These are phyloP conservation scores for Geotrichum siamense DNA, from an alignment of 1,139 yeast species.

Conservation along the genomic window DNA sequence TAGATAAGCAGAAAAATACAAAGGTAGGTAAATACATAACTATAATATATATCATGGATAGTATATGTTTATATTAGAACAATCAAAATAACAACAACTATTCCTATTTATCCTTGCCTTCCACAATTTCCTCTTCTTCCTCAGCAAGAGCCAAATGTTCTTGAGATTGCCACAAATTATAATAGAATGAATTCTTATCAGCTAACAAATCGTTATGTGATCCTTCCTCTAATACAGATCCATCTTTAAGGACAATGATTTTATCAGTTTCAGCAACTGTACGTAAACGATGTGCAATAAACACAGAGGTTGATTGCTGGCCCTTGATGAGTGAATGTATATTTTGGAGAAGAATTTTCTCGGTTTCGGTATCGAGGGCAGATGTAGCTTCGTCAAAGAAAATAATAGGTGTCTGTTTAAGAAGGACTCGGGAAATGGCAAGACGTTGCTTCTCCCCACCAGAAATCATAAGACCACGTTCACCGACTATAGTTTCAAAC, in stretches of 20 bases:
- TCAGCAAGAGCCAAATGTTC: slow-evolving; percentile 41
- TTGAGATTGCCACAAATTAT: slow-evolving; percentile 85
- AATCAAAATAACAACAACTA: too few relatives aligned
- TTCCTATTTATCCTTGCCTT: too few relatives aligned
- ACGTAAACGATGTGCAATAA: slow-evolving; percentile 88
- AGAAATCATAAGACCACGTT: slow-evolving; percentile 95
- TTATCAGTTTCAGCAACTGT: slow-evolving; percentile 93
- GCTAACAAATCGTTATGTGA: slow-evolving; percentile 57
- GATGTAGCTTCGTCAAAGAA: slow-evolving; percentile 97
- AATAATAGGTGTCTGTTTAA: slow-evolving; percentile 81
- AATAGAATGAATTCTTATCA: slow-evolving; percentile 53
- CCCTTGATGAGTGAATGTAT: slow-evolving; percentile 56
- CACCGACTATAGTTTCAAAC: slow-evolving; percentile 85
- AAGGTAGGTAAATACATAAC: too few relatives aligned
- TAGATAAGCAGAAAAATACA: too few relatives aligned
- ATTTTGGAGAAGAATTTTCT: slow-evolving; percentile 70
- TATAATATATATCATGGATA: too few relatives aligned
- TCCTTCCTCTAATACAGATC: slow-evolving; percentile 82
- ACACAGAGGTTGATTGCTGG: slow-evolving; percentile 62
- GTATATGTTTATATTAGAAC: too few relatives aligned
- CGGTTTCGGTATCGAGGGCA: slow-evolving; percentile 95
- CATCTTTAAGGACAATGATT: slow-evolving; percentile 77
- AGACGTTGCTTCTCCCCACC: slow-evolving; percentile 97
- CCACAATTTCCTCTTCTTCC: not conserved
- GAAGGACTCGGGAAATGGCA: slow-evolving; percentile 81